Conservation (phyloP, 331 rosid genomes). For the Spiraea crenata region DNA sequence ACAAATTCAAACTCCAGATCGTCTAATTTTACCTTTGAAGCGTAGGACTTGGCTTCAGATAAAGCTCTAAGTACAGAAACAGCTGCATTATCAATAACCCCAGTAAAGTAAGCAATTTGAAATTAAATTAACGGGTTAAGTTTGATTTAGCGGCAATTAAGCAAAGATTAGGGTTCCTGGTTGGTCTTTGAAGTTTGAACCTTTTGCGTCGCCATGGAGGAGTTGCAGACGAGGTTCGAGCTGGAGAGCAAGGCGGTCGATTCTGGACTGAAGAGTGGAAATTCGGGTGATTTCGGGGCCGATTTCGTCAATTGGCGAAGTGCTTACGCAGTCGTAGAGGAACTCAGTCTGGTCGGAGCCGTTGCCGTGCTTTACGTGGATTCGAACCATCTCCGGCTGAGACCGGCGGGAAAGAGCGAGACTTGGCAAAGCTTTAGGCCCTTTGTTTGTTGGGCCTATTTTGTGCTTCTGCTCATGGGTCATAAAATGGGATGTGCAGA, state of each 20-base stretch:
- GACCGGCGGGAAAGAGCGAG: not conserved
- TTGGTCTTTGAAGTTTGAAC: constrained; percentile 4
- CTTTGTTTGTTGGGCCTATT: too few species aligned
- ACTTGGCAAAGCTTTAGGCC: not conserved
- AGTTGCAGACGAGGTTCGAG: constrained; percentile 24
- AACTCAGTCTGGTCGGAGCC: constrained; percentile 18
- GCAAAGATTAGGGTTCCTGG: not conserved
- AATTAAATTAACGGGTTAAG: not conserved
- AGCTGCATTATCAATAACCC: constrained; percentile 11
- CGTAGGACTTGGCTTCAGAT: constrained; percentile 25
- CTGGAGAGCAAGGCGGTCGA: constrained; percentile 15
- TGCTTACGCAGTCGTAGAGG: constrained; percentile 11
- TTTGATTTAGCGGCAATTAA: not conserved
- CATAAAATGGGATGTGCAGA: too few species aligned
- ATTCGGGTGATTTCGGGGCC: constrained; percentile 20
- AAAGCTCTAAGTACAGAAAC: constrained; percentile 26
- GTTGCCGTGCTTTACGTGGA: constrained; percentile 23
- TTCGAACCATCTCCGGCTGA: constrained; percentile 15
- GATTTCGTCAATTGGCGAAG: constrained; percentile 18
- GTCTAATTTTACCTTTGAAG: constrained; percentile 16
- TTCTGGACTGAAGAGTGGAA: constrained; percentile 27
- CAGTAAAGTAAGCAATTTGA: not conserved
- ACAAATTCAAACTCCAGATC: not conserved
- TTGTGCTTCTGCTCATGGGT: too few species aligned
- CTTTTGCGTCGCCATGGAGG: constrained; percentile 23